These are phyloP conservation scores for Larix kaempferi DNA, from an alignment of 75 land plant species.

Conservation along the genomic window DNA sequence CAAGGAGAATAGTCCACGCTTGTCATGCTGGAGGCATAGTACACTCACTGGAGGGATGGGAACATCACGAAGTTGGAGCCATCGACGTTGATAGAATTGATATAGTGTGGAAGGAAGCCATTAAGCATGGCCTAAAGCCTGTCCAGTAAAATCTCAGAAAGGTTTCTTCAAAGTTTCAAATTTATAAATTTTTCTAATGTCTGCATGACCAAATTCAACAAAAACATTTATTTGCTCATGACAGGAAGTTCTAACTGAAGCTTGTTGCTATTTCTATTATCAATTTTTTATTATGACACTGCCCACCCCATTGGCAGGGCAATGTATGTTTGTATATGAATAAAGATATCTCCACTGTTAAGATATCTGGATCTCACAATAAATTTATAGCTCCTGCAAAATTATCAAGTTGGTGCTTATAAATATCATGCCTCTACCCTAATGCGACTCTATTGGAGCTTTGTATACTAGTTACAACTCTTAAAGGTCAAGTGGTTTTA, in stretches of 20 bases:
- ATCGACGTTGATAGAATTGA: slow-evolving; percentile 74
- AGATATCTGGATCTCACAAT: too few species aligned
- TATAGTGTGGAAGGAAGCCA: slow-evolving; percentile 70
- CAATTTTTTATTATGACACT: slow-evolving; percentile 1
- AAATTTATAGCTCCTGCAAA: too few species aligned
- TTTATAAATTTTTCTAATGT: neutral
- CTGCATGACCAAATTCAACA: neutral
- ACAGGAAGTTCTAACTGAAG: neutral
- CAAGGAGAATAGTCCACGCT: slow-evolving; percentile 85
- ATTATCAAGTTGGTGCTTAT: too few species aligned
- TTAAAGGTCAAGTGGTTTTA: too few species aligned
- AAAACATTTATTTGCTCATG: neutral
- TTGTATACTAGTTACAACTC: too few species aligned
- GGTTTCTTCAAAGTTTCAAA: neutral
- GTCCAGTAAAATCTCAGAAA: neutral
- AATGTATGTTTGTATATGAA: too few species aligned
- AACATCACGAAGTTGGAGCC: slow-evolving; percentile 84
- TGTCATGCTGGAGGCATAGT: slow-evolving; percentile 94
- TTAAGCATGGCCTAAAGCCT: slow-evolving; percentile 66
- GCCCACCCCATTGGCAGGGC: neutral
- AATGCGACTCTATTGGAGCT: too few species aligned
- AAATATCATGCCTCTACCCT: too few species aligned
- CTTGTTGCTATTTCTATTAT: neutral
- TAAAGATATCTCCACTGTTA: too few species aligned
- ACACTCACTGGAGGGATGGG: slow-evolving; percentile 71